Conservation (phyloP, 805 yeast species). For the Candida coquimbonensis region DNA sequence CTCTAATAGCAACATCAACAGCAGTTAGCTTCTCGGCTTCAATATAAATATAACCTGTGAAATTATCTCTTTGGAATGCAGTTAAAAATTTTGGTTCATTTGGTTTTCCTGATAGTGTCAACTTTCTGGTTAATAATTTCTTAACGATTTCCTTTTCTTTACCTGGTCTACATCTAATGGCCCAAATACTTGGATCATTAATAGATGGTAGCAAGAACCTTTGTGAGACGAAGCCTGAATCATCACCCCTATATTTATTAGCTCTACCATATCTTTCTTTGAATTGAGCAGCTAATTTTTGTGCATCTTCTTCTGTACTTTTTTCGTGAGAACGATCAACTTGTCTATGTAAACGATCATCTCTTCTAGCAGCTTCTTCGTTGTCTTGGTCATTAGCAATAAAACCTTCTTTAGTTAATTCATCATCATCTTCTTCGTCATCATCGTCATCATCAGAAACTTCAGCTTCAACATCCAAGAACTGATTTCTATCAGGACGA, state of each 20-base stretch:
- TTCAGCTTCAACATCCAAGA: slow-evolving; percentile 94
- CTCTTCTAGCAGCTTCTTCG: slow-evolving; percentile 40
- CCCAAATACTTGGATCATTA: slow-evolving; percentile 95
- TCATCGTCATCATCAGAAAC: slow-evolving; percentile 97
- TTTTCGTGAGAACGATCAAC: slow-evolving; percentile 83
- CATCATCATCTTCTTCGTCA: slow-evolving; percentile 94
- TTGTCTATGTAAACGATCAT: slow-evolving; percentile 85
- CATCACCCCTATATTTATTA: slow-evolving; percentile 74
- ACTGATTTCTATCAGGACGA: slow-evolving; percentile 62
- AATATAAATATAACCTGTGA: slow-evolving; percentile 84
- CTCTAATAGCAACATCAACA: slow-evolving; percentile 79
- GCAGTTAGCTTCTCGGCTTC: slow-evolving; percentile 94
- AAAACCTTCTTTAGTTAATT: slow-evolving; percentile 73
- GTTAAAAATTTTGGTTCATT: slow-evolving; percentile 80
- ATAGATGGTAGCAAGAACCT: slow-evolving; percentile 90
- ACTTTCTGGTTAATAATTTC: slow-evolving; percentile 75
- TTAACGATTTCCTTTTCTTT: slow-evolving; percentile 87
- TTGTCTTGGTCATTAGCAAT: slow-evolving; percentile 69
- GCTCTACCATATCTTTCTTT: slow-evolving; percentile 89
- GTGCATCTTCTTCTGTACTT: slow-evolving; percentile 91
- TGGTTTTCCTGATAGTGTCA: slow-evolving; percentile 65
- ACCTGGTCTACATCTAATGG: slow-evolving; percentile 88
- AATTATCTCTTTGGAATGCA: slow-evolving; percentile 90
- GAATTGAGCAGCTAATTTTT: slow-evolving; percentile 83
- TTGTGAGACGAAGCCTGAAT: slow-evolving; percentile 84